Evolutionary conservation across 331 rosid genomes (phyloP).

Genomic region (Cydonia oblonga): DNA sequence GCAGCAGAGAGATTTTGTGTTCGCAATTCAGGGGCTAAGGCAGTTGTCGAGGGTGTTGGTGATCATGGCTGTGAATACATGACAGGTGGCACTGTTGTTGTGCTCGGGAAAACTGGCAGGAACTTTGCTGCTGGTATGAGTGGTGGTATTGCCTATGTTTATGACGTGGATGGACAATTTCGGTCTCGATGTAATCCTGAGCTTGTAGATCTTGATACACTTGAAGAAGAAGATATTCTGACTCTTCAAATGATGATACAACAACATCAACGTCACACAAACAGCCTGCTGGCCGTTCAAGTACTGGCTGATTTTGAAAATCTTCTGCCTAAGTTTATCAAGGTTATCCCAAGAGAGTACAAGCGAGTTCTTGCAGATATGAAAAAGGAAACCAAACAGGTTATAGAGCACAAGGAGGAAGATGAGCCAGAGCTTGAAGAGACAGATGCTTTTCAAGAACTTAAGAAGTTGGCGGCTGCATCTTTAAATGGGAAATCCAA

Average conservation of each 20-base stretch:
- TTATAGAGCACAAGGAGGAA: constrained; percentile 25
- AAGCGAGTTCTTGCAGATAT: constrained; percentile 63
- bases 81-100: constrained; percentile 94
- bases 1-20: constrained; percentile 99
- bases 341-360: constrained; percentile 83
- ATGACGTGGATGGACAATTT: constrained; percentile 66
- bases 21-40: constrained; percentile 89
- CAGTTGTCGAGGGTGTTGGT: constrained; percentile 95
- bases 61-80: constrained; percentile 98
- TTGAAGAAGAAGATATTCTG: constrained; percentile 64
- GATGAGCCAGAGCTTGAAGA: constrained; percentile 35
- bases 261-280: constrained; percentile 90
- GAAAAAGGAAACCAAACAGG: constrained; percentile 42
- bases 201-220: constrained; percentile 83
- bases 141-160: constrained; percentile 85
- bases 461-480: constrained; percentile 64
- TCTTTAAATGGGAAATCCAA: constrained; percentile 55
- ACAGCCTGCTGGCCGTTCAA: constrained; percentile 61
- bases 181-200: constrained; percentile 65
- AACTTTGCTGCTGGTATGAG: constrained; percentile 99
- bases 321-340: constrained; percentile 67
- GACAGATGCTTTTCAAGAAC: constrained; percentile 86
- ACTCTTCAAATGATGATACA: constrained; percentile 77
- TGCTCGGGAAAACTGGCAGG: constrained; percentile 88
- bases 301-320: constrained; percentile 56